Percentiles rank a stretch among this genome's conserved stretches.
Conservation (phyloP, 306 rosid genomes). For the Acacia confusa region DNA sequence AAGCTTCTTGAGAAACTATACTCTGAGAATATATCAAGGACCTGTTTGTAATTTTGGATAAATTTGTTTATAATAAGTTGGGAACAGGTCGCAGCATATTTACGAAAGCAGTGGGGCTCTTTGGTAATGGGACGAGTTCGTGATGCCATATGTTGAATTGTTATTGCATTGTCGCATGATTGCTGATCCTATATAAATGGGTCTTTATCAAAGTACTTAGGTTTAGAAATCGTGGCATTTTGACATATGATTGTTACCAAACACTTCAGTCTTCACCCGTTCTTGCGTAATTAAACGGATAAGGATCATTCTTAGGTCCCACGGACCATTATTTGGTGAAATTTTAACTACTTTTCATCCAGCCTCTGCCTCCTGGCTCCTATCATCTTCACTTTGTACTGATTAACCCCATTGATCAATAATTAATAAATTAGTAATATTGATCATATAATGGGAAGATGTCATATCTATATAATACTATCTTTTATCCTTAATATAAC, state of each 20-base stretch:
- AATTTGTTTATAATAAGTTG: not conserved
- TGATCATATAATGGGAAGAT: not conserved
- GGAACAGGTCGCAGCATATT: not conserved
- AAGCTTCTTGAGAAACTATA: not conserved
- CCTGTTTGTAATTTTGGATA: not conserved
- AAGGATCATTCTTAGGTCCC: not conserved
- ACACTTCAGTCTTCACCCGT: conserved; percentile 16
- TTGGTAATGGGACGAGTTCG: not conserved
- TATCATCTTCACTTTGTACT: not conserved
- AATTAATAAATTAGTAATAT: not conserved
- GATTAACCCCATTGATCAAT: not conserved
- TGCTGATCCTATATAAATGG: not conserved
- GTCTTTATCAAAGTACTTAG: conserved; percentile 12
- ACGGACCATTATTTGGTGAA: not conserved
- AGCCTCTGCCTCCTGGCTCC: not conserved
- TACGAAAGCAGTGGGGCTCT: not conserved
- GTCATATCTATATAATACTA: too few relatives aligned
- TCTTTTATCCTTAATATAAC: too few relatives aligned
- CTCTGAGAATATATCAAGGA: not conserved
- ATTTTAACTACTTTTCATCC: not conserved
- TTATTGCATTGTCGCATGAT: not conserved
- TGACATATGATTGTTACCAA: conserved; percentile 38
- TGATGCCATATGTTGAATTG: conserved; percentile 20
- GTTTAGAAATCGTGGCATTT: conserved; percentile 29
- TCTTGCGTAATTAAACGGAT: conserved; percentile 14